A percentile compares a stretch with the other conserved stretches of the same genome.
phyloP scores from a whole-genome alignment of 2,329 filamentous ascomycete species.

The Cercospora canescens region DNA sequence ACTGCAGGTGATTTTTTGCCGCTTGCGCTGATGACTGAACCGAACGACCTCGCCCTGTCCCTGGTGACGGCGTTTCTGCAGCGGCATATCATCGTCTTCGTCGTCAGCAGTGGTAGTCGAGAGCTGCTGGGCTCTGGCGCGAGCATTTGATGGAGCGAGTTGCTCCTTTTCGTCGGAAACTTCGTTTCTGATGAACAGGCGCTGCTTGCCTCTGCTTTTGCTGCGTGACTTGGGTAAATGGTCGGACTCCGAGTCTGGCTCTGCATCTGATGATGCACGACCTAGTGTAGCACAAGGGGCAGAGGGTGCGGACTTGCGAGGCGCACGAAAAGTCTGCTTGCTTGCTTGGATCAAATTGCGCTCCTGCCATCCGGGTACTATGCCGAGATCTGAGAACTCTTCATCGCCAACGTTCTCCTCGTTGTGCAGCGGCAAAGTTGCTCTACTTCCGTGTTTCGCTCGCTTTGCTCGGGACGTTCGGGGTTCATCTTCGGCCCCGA shows the following conservation, averaged over 20 bases:
- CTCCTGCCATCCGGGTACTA: background rate
- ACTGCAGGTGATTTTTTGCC: background rate
- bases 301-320: constrained; percentile 5
- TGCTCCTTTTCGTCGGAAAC: background rate
- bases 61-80: too few relatives aligned
- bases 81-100: too few relatives aligned
- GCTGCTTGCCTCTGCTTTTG: constrained; percentile 7
- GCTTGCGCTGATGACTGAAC: background rate
- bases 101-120: too few relatives aligned
- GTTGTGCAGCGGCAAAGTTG: background rate
- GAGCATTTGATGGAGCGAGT: background rate
- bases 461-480: background rate
- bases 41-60: background rate
- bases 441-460: background rate
- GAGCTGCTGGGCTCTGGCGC: background rate
- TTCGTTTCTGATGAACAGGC: background rate
- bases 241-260: background rate
- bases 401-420: background rate
- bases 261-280: background rate
- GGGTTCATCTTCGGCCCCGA: background rate
- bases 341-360: background rate
- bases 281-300: background rate
- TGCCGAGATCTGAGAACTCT: constrained; percentile 1
- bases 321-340: background rate
- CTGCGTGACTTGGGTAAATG: background rate